Evolutionary conservation across 2,329 filamentous ascomycete genomes (phyloP).

Genomic region (Pestalotiopsis sp.): DNA sequence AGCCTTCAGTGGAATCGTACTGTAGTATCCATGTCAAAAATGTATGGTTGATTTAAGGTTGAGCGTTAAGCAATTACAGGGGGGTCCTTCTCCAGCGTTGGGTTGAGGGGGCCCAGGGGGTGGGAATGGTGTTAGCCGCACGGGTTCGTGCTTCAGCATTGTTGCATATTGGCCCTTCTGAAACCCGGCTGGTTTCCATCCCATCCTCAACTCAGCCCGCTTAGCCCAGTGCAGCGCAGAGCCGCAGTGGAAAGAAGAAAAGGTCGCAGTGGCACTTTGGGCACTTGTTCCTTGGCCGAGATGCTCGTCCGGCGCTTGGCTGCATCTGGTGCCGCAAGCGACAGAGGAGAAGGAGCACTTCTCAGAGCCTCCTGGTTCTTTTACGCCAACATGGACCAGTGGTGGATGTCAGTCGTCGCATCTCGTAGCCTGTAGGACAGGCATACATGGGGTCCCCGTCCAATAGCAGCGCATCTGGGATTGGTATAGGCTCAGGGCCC

Average conservation of each 20-base stretch:
- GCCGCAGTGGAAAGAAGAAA: neutral
- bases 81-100: constrained; percentile 11
- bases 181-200: constrained; percentile 32
- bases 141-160: constrained; percentile 33
- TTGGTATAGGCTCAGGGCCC: neutral
- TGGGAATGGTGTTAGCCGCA: constrained; percentile 19
- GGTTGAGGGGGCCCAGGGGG: neutral
- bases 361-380: neutral
- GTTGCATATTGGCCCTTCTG: constrained; percentile 26
- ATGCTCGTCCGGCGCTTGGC: constrained; percentile 1
- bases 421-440: too few species aligned
- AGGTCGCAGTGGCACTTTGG: too few species aligned
- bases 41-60: constrained; percentile 25
- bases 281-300: neutral
- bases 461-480: neutral
- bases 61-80: constrained; percentile 24
- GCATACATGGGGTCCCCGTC: neutral
- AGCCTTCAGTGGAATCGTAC: neutral
- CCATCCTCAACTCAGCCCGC: constrained; percentile 17
- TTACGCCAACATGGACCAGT: neutral
- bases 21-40: neutral
- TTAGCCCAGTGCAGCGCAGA: neutral
- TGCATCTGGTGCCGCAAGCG: constrained; percentile 9
- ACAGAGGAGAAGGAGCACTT: neutral
- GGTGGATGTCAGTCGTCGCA: too few species aligned